Conservation (phyloP, 306 rosid species). For the Casuarina cunninghamiana region DNA sequence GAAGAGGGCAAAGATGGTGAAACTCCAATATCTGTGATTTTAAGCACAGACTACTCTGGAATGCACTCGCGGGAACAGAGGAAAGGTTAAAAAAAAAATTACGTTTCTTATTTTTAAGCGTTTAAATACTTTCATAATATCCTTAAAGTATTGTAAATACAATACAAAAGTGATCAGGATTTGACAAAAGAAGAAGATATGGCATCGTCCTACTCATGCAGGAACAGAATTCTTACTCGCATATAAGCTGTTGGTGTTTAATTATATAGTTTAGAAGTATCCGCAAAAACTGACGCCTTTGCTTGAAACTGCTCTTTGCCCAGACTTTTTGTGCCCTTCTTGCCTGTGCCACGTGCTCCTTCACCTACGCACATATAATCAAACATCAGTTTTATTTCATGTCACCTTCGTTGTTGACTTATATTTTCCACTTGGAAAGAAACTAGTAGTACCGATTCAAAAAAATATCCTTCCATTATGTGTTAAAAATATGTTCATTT, state of each 20-base stretch:
- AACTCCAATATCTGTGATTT: background rate
- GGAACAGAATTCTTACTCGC: constrained; percentile 68
- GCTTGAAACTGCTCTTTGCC: constrained; percentile 91
- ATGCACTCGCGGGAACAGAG: no score
- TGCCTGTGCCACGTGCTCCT: constrained; percentile 73
- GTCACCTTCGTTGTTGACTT: background rate
- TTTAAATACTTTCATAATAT: background rate
- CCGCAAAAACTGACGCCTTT: constrained; percentile 80
- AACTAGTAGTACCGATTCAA: background rate
- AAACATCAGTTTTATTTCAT: constrained; percentile 21
- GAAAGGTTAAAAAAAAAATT: no score
- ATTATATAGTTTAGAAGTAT: constrained; percentile 82
- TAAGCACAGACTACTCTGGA: background rate
- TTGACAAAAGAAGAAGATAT: background rate
- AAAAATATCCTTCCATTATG: no score
- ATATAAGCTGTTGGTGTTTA: constrained; percentile 84
- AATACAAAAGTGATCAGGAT: background rate
- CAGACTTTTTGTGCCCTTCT: constrained; percentile 84
- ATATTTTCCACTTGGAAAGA: background rate
- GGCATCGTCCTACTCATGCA: constrained; percentile 12
- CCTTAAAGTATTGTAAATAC: background rate
- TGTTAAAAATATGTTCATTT: background rate
- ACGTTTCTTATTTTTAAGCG: background rate
- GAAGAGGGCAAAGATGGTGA: background rate
- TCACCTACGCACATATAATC: constrained; percentile 56